phyloP scores from a whole-genome alignment of 495 filamentous ascomycete species.

The Margaritispora aquatica region DNA sequence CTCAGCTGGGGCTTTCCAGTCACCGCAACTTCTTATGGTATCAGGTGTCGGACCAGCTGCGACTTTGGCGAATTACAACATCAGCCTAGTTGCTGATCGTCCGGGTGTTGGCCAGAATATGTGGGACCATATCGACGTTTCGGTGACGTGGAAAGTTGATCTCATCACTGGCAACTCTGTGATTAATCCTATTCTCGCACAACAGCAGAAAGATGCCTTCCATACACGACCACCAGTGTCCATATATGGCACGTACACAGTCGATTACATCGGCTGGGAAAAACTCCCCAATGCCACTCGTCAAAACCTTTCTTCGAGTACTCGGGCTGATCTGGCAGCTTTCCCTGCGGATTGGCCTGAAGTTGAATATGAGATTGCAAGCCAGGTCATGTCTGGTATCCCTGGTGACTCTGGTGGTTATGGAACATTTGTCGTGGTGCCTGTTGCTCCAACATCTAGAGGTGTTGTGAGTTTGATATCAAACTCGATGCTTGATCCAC shows the following conservation, averaged over 20 bases:
- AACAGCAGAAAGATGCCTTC: not conserved
- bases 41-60: slow-evolving; percentile 51
- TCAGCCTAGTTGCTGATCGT: slow-evolving; percentile 45
- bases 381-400: not conserved
- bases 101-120: slow-evolving; percentile 60
- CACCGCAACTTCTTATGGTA: slow-evolving; percentile 55
- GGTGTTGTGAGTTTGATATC: slow-evolving; percentile 49
- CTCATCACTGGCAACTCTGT: slow-evolving; percentile 18
- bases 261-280: slow-evolving; percentile 28
- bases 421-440: slow-evolving; percentile 7
- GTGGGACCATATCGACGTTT: slow-evolving; percentile 46
- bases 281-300: slow-evolving; percentile 32
- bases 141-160: slow-evolving; percentile 32
- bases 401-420: slow-evolving; percentile 18
- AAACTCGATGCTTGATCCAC: slow-evolving; percentile 34
- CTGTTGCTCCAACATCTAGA: slow-evolving; percentile 43
- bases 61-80: slow-evolving; percentile 40
- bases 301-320: slow-evolving; percentile 15
- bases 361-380: slow-evolving; percentile 37
- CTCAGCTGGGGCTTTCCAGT: slow-evolving; percentile 54
- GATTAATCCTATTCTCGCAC: not conserved
- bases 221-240: not conserved
- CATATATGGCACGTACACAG: not conserved
- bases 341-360: slow-evolving; percentile 55
- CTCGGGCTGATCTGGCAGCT: slow-evolving; percentile 9